Percentiles rank a stretch among this genome's conserved stretches.
Conservation (phyloP, 1,284 basidiomycete species). For the Rhodofomes roseus region DNA sequence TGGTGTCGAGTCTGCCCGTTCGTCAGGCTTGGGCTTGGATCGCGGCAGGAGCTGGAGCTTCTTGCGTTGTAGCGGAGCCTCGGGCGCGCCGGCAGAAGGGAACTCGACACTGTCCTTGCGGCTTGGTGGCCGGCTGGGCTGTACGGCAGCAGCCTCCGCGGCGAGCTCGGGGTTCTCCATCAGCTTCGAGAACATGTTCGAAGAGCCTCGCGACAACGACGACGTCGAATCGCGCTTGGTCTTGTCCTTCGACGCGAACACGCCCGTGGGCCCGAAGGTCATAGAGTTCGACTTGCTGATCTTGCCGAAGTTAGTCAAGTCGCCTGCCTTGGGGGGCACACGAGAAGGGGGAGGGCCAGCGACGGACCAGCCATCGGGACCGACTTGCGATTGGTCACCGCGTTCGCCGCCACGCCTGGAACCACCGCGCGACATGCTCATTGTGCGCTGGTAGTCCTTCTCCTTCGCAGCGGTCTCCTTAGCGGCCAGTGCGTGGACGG, state of each 20-base stretch:
- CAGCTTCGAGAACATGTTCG: constrained; percentile 88
- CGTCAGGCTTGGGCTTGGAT: constrained; percentile 44
- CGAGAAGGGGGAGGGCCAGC: constrained; percentile 51
- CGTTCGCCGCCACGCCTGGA: constrained; percentile 84
- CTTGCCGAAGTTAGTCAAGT: constrained; percentile 86
- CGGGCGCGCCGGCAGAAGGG: constrained; percentile 30
- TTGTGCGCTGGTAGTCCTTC: constrained; percentile 45
- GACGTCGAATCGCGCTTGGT: constrained; percentile 58
- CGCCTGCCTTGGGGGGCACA: constrained; percentile 76
- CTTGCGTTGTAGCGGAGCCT: constrained; percentile 55
- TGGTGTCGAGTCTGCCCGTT: constrained; percentile 42
- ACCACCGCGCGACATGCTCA: constrained; percentile 70
- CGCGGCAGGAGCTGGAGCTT: constrained; percentile 69
- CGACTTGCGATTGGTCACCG: constrained; percentile 42
- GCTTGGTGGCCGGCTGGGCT: constrained; percentile 44
- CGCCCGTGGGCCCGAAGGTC: constrained; percentile 75
- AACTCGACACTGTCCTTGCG: constrained; percentile 51
- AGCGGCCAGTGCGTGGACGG: constrained; percentile 59
- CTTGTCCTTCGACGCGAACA: constrained; percentile 59
- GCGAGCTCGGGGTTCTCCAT: constrained; percentile 54
- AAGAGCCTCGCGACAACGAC: constrained; percentile 74
- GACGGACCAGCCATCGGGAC: constrained; percentile 85
- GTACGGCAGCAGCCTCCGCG: constrained; percentile 47
- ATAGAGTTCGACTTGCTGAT: constrained; percentile 62
- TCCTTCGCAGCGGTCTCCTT: constrained; percentile 73